Percentiles rank a stretch among this genome's conserved stretches.
These are phyloP conservation scores for Diplodia scrobiculata DNA, from an alignment of 2,329 filamentous ascomycete genomes.

Conservation along the genomic window DNA sequence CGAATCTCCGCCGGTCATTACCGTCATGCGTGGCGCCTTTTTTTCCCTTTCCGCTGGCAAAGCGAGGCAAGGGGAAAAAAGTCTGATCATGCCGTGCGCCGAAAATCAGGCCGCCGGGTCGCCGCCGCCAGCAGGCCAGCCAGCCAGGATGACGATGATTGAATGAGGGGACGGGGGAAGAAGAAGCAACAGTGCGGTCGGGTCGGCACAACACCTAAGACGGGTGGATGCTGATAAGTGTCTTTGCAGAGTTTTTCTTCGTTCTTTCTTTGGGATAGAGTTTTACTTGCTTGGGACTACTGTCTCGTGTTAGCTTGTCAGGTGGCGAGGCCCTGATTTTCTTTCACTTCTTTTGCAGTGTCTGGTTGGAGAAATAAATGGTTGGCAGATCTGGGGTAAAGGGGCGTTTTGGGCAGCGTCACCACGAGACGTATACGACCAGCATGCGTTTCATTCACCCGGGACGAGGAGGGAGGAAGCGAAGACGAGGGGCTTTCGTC, in stretches of 20 bases:
- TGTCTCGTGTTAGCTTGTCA: background rate
- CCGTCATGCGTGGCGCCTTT: background rate
- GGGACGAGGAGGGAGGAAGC: background rate
- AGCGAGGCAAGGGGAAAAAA: background rate
- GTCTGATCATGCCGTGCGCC: background rate
- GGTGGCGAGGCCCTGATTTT: background rate
- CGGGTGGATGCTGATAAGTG: background rate
- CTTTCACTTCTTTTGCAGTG: background rate
- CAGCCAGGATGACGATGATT: background rate
- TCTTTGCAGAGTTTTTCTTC: background rate
- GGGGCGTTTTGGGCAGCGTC: background rate
- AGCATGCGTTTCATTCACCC: background rate
- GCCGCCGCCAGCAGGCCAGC: background rate
- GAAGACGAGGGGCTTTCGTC: background rate
- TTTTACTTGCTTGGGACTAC: no score
- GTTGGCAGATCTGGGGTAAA: background rate
- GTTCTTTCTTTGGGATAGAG: background rate
- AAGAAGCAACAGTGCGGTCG: background rate
- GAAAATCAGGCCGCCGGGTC: constrained; percentile 5
- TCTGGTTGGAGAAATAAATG: background rate
- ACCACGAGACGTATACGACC: background rate
- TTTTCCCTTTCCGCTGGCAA: no score
- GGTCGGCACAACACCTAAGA: background rate
- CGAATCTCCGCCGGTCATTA: constrained; percentile 19
- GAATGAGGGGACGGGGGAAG: background rate